Base-by-base conservation (phyloP, 1,284 basidiomycete species). In the Cutaneotrichosporon sp. region DNA sequence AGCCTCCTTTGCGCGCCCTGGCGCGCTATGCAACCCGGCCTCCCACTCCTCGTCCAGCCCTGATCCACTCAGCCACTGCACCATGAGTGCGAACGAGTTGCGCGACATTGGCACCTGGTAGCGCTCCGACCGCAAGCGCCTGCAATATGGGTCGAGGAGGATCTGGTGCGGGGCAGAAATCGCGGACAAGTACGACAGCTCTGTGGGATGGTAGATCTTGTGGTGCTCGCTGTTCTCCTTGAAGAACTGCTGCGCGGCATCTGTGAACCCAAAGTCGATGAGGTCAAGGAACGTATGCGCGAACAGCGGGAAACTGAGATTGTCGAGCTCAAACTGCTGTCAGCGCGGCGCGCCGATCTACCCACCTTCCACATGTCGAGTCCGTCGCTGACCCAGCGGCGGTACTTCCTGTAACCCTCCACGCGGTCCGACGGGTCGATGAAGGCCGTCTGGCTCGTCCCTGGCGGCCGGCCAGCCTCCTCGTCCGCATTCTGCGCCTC, bases 231-330 rank as follows among this genome's bases (percentile, higher is more conserved):
- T 83, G 67, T 91, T 88, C 3, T 80, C 80, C 16, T 79, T 73
- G 72, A 84, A 90, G 75, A 97, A 92, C 35, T 81, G 79, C 26
- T 85, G 79, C 14, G 88, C 90, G n/a, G 91, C 88, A 62, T 90
- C 87, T 62, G 88, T 86, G 73, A 89, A 90, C 4, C 90, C 91
- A 57, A 87, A 84, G 65, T 92, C 85, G 49, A 97, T 85, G 44
- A 99, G 81, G 71, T 97, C 93, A 31, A 99, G 80, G 74, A 94
- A 97, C 66, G 96, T 96, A 75, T 99, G 92, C 37, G 89, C 90
- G 70, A 97, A 98, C 57, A 99, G 87, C 4, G 96, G 96, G 66
- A 93, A 93, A 16, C 97, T 77, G 31, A 98, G 85, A 32, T 65
- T 91, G 90, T 57, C 88, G 61, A 99, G 87, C 74, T 98, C 93